Conservation (phyloP, 768 basidiomycete species). For the Leucocoprinus leucothites region DNA sequence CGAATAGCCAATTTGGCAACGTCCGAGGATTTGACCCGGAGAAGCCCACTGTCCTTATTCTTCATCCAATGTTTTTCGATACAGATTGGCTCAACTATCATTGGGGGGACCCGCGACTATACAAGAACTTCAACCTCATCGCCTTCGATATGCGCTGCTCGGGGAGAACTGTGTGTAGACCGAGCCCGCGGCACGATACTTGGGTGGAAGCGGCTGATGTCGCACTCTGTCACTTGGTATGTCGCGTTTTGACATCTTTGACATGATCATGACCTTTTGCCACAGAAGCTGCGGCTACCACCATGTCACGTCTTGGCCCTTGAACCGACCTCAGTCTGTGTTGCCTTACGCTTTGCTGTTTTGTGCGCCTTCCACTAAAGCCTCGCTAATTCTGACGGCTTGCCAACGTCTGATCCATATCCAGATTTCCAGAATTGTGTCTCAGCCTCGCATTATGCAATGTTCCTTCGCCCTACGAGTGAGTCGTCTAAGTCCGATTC, state of each 20-base stretch:
- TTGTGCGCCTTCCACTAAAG: constrained; percentile 42
- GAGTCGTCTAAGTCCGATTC: constrained; percentile 20
- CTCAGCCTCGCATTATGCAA: constrained; percentile 67
- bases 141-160: constrained; percentile 70
- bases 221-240: constrained; percentile 60
- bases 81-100: constrained; percentile 66
- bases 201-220: constrained; percentile 82
- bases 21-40: constrained; percentile 64
- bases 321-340: constrained; percentile 54
- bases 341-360: constrained; percentile 60
- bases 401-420: constrained; percentile 3
- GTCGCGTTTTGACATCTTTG: constrained; percentile 18
- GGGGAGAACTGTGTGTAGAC: constrained; percentile 54
- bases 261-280: background rate
- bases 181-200: constrained; percentile 57
- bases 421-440: constrained; percentile 70
- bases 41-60: constrained; percentile 63
- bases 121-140: constrained; percentile 61
- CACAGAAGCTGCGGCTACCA: constrained; percentile 58
- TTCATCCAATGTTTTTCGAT: constrained; percentile 69
- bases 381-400: background rate
- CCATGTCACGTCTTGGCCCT: constrained; percentile 70
- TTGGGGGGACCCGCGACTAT: constrained; percentile 62
- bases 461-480: constrained; percentile 68
- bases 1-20: constrained; percentile 56